Conservation (phyloP, 2,329 filamentous ascomycete species). For the Fusarium sp. region DNA sequence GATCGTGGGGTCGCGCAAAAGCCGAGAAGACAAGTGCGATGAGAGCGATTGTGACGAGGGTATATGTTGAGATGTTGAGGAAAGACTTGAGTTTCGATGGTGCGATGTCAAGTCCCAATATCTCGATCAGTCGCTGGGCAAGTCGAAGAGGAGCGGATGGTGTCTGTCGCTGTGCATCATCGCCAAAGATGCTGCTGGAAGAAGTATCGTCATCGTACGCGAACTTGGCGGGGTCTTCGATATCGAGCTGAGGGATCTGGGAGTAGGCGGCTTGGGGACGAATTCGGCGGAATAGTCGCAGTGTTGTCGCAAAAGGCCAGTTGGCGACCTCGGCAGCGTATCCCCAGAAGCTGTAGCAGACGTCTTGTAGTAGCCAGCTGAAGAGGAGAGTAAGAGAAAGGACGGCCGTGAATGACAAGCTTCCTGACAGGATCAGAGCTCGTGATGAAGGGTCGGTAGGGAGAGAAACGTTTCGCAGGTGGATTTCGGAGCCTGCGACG, state of each 20-base stretch:
- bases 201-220: background rate
- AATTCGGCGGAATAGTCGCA: slow-evolving; percentile 11
- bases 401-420: slow-evolving; percentile 42
- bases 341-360: slow-evolving; percentile 30
- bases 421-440: slow-evolving; percentile 47
- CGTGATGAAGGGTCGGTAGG: slow-evolving; percentile 47
- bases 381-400: slow-evolving; percentile 24
- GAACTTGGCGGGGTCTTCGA: slow-evolving; percentile 19
- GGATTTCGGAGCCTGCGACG: slow-evolving; percentile 49
- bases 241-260: slow-evolving; percentile 42
- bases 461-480: slow-evolving; percentile 49
- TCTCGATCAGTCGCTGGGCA: background rate
- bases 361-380: slow-evolving; percentile 43
- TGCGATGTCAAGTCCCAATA: background rate
- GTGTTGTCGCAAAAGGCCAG: slow-evolving; percentile 35
- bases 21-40: slow-evolving; percentile 36
- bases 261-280: slow-evolving; percentile 17
- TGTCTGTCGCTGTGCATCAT: background rate
- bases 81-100: background rate
- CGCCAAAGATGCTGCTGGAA: background rate
- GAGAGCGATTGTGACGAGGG: background rate
- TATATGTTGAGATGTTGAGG: slow-evolving; percentile 1
- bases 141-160: background rate
- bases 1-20: slow-evolving; percentile 44
- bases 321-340: slow-evolving; percentile 43